Base-by-base conservation (phyloP, 495 filamentous ascomycete genomes). In the Xylaria venustula region DNA sequence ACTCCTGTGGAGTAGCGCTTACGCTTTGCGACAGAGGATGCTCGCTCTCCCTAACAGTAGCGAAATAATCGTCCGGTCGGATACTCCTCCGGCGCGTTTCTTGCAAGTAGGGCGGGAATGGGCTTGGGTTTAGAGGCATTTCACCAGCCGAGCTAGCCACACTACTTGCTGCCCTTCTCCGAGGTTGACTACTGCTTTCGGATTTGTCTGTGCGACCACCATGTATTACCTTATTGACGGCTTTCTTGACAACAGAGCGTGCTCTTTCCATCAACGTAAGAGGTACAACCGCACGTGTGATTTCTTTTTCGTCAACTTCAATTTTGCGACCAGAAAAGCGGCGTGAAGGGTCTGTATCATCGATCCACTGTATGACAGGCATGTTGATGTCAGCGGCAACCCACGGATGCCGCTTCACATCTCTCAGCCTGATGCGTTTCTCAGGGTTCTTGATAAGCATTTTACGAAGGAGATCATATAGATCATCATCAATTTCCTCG, bases 381-480 rank as follows among this genome's bases (percentile, higher is more conserved):
- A 96, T 88, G 30, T 82, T 75, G 46, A 99, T 83, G 44, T 88
- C 93, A 46, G 86, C 73, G n/a, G 93, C 79, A 34, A 97, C 88
- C 92, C 94, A 99, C n/a, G 90, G 88, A 67, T 99, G 94, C 56
- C 88, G 90, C 71, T 98, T 98, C 65, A 97, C 93, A 67, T 97
- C 93, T 62, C 88, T 89, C 49, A 99, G 76, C 2, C 88, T 88
- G 63, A 99, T 97, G 47, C 94, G 84, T 72, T 91, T 87, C 32
- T 87, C 78, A 0, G 93, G 94, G 68, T 98, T 89, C 76, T 97
- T 98, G 61, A 83, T 87, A 51, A 99, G 81, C 71, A 99, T 83
- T 50, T 89, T 85, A 46, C 81, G 83, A 19, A 99, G 76, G 36
- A 99, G 79, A 71, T 98, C 92, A 52, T 85, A 83, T 19, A 99